phyloP scores from a whole-genome alignment of 176 grass and related monocot genomes.

The Zoysia japonica region DNA sequence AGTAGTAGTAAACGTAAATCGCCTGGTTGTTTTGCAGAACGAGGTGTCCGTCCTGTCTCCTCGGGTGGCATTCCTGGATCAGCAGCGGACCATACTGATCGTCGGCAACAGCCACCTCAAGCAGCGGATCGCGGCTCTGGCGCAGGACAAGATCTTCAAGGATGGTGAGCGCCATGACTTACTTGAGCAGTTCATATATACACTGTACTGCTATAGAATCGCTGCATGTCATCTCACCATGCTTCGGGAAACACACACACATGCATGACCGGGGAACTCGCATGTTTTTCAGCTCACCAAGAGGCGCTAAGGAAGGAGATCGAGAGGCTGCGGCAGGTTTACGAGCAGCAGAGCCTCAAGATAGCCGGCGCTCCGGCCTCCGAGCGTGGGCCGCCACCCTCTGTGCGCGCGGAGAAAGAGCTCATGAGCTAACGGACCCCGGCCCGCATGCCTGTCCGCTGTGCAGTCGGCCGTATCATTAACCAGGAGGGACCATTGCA shows the following conservation, averaged over 20 bases:
- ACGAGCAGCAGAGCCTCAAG: slow-evolving; percentile 79
- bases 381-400: slow-evolving; percentile 25
- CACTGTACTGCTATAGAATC: no score
- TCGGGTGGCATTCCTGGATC: slow-evolving; percentile 82
- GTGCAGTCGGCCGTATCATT: slow-evolving; percentile 45
- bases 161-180: slow-evolving; percentile 56
- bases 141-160: slow-evolving; percentile 95
- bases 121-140: slow-evolving; percentile 92
- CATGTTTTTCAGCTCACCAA: slow-evolving; percentile 67
- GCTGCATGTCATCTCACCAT: background rate
- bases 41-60: slow-evolving; percentile 87
- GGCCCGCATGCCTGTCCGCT: background rate
- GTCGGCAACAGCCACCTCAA: slow-evolving; percentile 99
- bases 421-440: slow-evolving; percentile 45
- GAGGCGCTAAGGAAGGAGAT: slow-evolving; percentile 88
- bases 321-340: slow-evolving; percentile 82
- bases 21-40: slow-evolving; percentile 40
- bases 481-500: slow-evolving; percentile 39
- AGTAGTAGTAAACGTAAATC: no score
- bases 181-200: background rate
- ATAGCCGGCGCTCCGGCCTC: slow-evolving; percentile 34
- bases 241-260: slow-evolving; percentile 2
- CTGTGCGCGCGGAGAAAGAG: slow-evolving; percentile 47
- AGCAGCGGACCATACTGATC: slow-evolving; percentile 83
- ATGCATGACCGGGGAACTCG: background rate